phyloP scores from a whole-genome alignment of 352 stramenopile species.

The Phytophthora chlamydospora region DNA sequence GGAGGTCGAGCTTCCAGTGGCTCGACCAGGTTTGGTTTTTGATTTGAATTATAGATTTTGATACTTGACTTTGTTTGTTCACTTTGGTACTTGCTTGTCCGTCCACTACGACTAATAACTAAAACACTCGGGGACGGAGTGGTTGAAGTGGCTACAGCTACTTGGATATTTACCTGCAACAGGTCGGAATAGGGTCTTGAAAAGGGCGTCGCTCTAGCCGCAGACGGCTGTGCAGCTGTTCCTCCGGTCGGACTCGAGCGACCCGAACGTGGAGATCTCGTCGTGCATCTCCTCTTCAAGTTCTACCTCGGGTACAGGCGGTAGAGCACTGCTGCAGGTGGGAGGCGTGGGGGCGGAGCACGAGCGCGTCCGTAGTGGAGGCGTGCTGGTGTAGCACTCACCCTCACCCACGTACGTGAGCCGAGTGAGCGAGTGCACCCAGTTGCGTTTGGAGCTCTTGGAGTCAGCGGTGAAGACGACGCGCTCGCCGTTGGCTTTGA shows the following conservation, averaged over 20 bases:
- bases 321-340: conserved; percentile 10
- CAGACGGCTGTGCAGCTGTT: conserved; percentile 35
- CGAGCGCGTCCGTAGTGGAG: conserved; percentile 22
- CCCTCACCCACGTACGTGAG: conserved; percentile 63
- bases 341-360: conserved; percentile 23
- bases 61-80: neutral
- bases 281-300: conserved; percentile 30
- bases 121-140: neutral
- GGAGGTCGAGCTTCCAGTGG: conserved; percentile 15
- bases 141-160: neutral
- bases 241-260: conserved; percentile 22
- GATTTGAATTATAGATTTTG: conserved; percentile 4
- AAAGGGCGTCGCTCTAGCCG: conserved; percentile 9
- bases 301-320: conserved; percentile 31
- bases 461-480: conserved; percentile 61
- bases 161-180: conserved; percentile 15
- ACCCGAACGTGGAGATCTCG: conserved; percentile 7
- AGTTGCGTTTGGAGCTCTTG: conserved; percentile 55
- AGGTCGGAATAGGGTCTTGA: conserved; percentile 4
- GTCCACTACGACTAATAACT: conserved; percentile 17
- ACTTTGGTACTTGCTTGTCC: conserved; percentile 5
- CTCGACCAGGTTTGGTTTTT: conserved; percentile 5
- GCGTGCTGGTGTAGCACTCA: conserved; percentile 19
- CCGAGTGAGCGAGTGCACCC: conserved; percentile 53
- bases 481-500: conserved; percentile 66